These are phyloP conservation scores for Sisymbrium irio DNA, from an alignment of 345 rosid species.

Conservation along the genomic window DNA sequence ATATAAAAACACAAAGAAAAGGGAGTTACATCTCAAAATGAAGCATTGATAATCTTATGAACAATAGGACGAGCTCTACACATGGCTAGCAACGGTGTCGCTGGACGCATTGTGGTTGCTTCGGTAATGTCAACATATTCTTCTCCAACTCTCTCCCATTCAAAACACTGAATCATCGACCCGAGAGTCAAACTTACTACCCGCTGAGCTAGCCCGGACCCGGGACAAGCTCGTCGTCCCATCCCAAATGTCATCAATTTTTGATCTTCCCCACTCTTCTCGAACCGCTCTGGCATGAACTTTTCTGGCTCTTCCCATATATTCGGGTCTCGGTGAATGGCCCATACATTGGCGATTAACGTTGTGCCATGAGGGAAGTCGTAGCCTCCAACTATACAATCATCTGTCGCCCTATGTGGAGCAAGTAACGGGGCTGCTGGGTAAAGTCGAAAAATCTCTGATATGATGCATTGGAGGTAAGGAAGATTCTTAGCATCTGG, in stretches of 20 bases:
- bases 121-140: conserved; percentile 37
- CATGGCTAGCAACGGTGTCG: conserved; percentile 27
- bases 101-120: conserved; percentile 35
- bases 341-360: conserved; percentile 51
- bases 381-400: conserved; percentile 50
- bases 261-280: conserved; percentile 22
- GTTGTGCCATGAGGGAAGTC: conserved; percentile 33
- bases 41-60: neutral
- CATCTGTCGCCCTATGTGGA: conserved; percentile 48
- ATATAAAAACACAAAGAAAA: no score
- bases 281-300: conserved; percentile 36
- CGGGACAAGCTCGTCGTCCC: no score
- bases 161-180: conserved; percentile 31
- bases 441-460: no score
- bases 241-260: conserved; percentile 33
- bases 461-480: no score
- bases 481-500: no score
- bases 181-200: conserved; percentile 25
- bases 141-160: conserved; percentile 37
- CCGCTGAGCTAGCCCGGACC: no score
- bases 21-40: no score
- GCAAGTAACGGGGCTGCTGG: conserved; percentile 60
- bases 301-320: no score
- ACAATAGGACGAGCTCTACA: conserved; percentile 26
- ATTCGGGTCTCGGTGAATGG: conserved; percentile 57